phyloP scores from a whole-genome alignment of 192 early-diverging fungal species.

The Entomortierella beljakovae region DNA sequence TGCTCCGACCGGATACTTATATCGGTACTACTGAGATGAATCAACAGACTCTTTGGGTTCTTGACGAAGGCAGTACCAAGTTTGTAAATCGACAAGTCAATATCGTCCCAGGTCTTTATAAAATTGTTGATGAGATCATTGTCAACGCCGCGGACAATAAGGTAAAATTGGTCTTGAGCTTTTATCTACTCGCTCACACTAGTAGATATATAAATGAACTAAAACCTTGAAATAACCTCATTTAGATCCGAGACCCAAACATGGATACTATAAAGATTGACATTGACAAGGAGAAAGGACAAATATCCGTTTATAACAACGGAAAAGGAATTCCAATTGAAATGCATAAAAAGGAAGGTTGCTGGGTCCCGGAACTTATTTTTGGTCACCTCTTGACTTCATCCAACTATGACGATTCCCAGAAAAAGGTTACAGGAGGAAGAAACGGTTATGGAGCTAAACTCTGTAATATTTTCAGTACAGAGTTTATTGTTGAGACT shows the following conservation, averaged over 20 bases:
- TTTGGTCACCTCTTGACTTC: conserved; percentile 98
- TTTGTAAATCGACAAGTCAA: conserved; percentile 69
- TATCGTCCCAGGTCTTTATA: conserved; percentile 93
- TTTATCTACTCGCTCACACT: not conserved
- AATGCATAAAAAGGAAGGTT: conserved; percentile 88
- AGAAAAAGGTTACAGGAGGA: conserved; percentile 96
- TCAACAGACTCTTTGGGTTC: conserved; percentile 89
- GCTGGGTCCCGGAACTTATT: conserved; percentile 97
- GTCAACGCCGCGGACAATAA: conserved; percentile 98
- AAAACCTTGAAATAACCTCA: not conserved
- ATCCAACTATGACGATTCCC: conserved; percentile 95
- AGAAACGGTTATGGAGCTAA: conserved; percentile 96
- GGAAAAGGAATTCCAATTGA: conserved; percentile 95
- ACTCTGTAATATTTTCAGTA: conserved; percentile 97
- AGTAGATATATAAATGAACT: not conserved
- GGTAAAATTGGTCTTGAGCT: conserved; percentile 47
- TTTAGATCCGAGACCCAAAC: conserved; percentile 81
- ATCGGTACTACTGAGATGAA: conserved; percentile 92
- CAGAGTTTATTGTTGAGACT: conserved; percentile 94
- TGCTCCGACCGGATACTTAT: conserved; percentile 96
- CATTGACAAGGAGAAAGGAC: conserved; percentile 83
- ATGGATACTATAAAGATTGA: conserved; percentile 91
- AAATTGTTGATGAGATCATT: conserved; percentile 98
- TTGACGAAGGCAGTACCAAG: conserved; percentile 73
- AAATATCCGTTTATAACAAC: conserved; percentile 93